Conservation (phyloP, 2,329 filamentous ascomycete genomes). For the Botrytis medusae region DNA sequence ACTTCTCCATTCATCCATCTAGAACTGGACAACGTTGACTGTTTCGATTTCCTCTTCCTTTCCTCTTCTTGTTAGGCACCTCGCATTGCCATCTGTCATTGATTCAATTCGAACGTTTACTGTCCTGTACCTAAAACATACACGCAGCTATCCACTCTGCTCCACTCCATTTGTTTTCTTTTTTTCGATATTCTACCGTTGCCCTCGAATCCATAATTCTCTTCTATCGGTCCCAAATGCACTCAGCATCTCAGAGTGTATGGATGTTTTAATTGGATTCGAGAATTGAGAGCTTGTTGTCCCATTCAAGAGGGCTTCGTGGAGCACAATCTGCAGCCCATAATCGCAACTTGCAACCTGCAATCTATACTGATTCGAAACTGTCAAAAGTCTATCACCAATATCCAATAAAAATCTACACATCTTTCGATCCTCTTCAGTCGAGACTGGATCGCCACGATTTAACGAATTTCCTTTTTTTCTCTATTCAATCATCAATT, state of each 20-base stretch:
- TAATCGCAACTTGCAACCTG: not conserved
- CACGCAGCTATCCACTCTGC: not conserved
- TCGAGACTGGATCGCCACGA: slow-evolving; percentile 8
- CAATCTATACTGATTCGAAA: slow-evolving; percentile 1
- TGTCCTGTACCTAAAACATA: no score
- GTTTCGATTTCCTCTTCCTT: not conserved
- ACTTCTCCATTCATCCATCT: not conserved
- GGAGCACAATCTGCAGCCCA: slow-evolving; percentile 2
- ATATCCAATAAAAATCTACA: slow-evolving; percentile 1
- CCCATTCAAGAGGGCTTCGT: not conserved
- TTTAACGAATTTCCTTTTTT: slow-evolving; percentile 19
- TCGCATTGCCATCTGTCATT: slow-evolving; percentile 14
- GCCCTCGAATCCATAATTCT: not conserved
- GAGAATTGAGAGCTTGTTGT: not conserved
- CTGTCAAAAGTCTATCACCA: not conserved
- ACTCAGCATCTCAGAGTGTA: not conserved
- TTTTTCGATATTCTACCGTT: not conserved
- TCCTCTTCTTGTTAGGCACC: not conserved
- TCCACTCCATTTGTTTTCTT: not conserved
- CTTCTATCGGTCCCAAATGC: not conserved
- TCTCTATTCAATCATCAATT: not conserved
- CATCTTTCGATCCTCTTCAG: not conserved
- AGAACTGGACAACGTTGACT: not conserved
- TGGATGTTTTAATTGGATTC: not conserved
- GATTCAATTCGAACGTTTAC: not conserved